phyloP scores from a whole-genome alignment of 2,329 filamentous ascomycete genomes.

The Achaetomium macrosporum region DNA sequence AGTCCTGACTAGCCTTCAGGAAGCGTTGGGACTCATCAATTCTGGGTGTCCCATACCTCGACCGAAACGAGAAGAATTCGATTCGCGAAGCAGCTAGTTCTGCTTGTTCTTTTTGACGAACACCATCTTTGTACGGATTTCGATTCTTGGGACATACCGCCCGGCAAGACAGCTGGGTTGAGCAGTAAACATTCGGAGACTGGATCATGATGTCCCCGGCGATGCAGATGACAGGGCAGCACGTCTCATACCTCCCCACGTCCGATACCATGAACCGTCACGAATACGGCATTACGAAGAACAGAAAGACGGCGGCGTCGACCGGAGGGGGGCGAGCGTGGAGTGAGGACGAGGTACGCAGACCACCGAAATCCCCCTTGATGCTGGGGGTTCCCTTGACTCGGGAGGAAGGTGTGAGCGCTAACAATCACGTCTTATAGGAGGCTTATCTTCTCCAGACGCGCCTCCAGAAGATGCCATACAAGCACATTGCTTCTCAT shows the following conservation, averaged over 20 bases:
- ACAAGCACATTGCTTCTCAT: constrained; percentile 82
- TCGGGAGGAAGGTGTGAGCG: background rate
- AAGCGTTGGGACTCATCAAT: background rate
- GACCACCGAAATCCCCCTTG: too few relatives aligned
- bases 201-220: constrained; percentile 44
- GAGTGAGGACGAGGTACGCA: constrained; percentile 75
- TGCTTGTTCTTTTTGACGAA: constrained; percentile 29
- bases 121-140: constrained; percentile 26
- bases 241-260: constrained; percentile 43
- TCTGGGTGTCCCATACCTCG: constrained; percentile 4
- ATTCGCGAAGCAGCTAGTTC: constrained; percentile 42
- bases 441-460: constrained; percentile 80
- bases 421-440: constrained; percentile 38
- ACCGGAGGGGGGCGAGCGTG: constrained; percentile 73
- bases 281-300: constrained; percentile 57
- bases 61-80: constrained; percentile 29
- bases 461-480: constrained; percentile 81
- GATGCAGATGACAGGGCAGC: constrained; percentile 40
- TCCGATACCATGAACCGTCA: constrained; percentile 52
- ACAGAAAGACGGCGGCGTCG: constrained; percentile 56
- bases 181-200: constrained; percentile 14
- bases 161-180: constrained; percentile 24
- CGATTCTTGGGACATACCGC: constrained; percentile 34
- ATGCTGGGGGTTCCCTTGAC: background rate
- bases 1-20: constrained; percentile 11